phyloP scores from a whole-genome alignment of 2,329 filamentous ascomycete genomes.

The Epichloe coenophiala region DNA sequence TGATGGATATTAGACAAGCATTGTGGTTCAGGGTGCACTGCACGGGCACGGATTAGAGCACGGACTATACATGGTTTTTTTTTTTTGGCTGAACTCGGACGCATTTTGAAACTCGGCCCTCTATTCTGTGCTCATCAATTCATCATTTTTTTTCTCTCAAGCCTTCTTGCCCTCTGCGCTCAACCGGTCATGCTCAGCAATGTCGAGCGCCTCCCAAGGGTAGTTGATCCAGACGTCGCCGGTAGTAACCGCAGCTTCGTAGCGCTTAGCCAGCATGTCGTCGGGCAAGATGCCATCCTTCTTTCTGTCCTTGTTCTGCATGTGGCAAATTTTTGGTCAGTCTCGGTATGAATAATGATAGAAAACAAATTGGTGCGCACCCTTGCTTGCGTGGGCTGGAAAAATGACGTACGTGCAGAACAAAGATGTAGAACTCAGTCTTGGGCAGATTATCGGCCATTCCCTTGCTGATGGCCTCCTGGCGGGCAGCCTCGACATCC shows the following conservation, averaged over 20 bases:
- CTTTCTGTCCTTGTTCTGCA: conserved; percentile 84
- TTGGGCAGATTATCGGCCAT: conserved; percentile 50
- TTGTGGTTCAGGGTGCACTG: not conserved
- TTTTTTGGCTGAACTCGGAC: not conserved
- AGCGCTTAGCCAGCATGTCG: conserved; percentile 64
- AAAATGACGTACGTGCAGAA: conserved; percentile 60
- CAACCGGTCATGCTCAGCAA: conserved; percentile 75
- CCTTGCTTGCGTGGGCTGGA: not conserved
- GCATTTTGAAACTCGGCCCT: not conserved
- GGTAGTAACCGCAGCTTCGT: conserved; percentile 76
- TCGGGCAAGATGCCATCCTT: conserved; percentile 82
- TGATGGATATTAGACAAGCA: not conserved
- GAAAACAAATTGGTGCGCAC: not conserved
- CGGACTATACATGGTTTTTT: not conserved
- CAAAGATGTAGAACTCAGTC: conserved; percentile 89
- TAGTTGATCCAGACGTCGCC: conserved; percentile 98
- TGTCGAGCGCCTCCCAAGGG: conserved; percentile 92
- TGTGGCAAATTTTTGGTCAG: not conserved
- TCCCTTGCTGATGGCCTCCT: conserved; percentile 57
- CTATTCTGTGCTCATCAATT: conserved; percentile 1
- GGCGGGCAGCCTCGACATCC: conserved; percentile 71
- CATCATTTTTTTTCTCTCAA: not conserved
- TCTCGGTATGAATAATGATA: not conserved
- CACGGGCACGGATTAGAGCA: no score
- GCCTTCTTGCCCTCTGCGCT: conserved; percentile 33